Conservation (phyloP, 148 eudicot genomes). For the Fallopia convolvulus region DNA sequence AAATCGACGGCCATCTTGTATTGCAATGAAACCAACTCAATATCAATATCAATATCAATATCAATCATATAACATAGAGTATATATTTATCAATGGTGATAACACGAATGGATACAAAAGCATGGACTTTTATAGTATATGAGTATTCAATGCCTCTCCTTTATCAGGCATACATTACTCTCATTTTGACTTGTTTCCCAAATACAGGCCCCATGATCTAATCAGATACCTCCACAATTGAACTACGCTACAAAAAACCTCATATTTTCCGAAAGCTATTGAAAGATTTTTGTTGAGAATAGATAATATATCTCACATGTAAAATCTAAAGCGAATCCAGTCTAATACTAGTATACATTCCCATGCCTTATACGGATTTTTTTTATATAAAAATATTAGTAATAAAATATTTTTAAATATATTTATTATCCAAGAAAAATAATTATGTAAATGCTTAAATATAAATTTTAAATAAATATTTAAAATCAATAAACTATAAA, state of each 20-base stretch:
- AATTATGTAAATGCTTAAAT: no score
- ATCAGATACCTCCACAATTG: not conserved
- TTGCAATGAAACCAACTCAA: not conserved
- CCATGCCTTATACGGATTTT: no score
- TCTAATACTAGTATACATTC: no score
- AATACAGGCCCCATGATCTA: slow-evolving; percentile 2
- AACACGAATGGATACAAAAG: not conserved
- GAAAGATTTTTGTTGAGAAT: not conserved
- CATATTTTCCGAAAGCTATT: not conserved
- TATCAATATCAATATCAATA: not conserved
- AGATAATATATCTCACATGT: no score
- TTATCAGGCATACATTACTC: slow-evolving; percentile 1
- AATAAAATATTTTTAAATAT: no score
- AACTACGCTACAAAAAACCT: not conserved
- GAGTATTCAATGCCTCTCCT: not conserved
- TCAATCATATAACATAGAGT: not conserved
- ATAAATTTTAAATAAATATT: no score
- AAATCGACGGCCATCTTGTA: no score
- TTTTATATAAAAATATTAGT: no score
- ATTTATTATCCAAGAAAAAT: no score
- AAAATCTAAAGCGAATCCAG: no score
- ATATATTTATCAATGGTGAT: not conserved
- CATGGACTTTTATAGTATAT: not conserved
- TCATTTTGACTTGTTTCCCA: not conserved
- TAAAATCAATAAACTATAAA: no score